Conservation (phyloP, 805 yeast genomes). For the Nakazawaea pomicola region DNA sequence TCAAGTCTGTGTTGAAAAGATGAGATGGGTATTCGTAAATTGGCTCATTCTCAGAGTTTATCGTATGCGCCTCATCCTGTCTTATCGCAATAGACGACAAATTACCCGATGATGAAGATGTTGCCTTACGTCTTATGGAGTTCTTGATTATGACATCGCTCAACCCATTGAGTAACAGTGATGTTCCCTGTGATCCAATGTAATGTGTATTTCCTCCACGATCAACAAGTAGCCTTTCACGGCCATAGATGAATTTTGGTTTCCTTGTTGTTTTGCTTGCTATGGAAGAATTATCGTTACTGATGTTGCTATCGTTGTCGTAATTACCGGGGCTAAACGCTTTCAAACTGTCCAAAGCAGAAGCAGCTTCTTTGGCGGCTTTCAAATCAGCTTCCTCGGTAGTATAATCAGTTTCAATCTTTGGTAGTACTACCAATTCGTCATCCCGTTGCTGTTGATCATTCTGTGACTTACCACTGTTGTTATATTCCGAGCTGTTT, state of each 20-base stretch:
- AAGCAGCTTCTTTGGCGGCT: slow-evolving; percentile 6
- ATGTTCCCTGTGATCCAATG: slow-evolving; percentile 42
- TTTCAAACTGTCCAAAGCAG: slow-evolving; percentile 7
- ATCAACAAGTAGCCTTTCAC: slow-evolving; percentile 36
- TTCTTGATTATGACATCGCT: slow-evolving; percentile 38
- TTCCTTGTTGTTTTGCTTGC: too few relatives aligned
- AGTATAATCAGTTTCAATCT: not conserved
- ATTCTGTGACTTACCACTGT: too few relatives aligned
- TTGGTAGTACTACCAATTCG: not conserved
- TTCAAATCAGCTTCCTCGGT: slow-evolving; percentile 2
- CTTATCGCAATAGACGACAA: slow-evolving; percentile 25
- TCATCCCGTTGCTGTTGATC: slow-evolving; percentile 3
- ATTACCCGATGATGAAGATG: slow-evolving; percentile 5
- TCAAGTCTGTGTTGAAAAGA: slow-evolving; percentile 24
- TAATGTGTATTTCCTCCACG: slow-evolving; percentile 42
- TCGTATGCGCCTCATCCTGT: slow-evolving; percentile 27
- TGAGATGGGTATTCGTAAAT: slow-evolving; percentile 30
- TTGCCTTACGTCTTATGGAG: slow-evolving; percentile 18
- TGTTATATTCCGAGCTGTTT: too few relatives aligned
- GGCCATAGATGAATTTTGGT: slow-evolving; percentile 7
- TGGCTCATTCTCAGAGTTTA: slow-evolving; percentile 29
- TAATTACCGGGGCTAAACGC: not conserved
- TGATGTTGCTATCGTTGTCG: too few relatives aligned
- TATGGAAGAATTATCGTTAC: too few relatives aligned
- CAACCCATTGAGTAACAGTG: slow-evolving; percentile 35